Evolutionary conservation across 345 rosid species (phyloP).

Genomic region (Brassica rapa): DNA sequence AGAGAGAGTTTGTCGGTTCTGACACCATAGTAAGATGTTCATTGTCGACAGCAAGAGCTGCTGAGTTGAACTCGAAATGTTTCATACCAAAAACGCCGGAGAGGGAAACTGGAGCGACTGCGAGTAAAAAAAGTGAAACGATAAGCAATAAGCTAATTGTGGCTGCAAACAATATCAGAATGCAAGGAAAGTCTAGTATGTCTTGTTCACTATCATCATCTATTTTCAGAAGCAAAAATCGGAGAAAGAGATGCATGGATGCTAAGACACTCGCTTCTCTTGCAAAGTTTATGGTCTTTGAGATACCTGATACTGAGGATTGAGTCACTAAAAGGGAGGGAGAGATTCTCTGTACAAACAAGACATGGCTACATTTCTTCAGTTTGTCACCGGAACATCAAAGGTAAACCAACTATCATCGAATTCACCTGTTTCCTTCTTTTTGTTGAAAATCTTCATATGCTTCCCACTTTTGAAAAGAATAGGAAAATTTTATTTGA

Average conservation of each 20-base stretch:
- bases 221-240: slow-evolving; percentile 20
- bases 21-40: slow-evolving; percentile 20
- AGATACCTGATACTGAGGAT: slow-evolving; percentile 31
- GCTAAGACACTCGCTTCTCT: slow-evolving; percentile 9
- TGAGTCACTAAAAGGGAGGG: slow-evolving; percentile 3
- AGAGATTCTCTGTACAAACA: slow-evolving; percentile 47
- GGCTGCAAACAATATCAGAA: slow-evolving; percentile 41
- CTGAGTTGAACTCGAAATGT: neutral
- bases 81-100: slow-evolving; percentile 1
- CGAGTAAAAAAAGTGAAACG: neutral
- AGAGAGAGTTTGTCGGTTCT: slow-evolving; percentile 17
- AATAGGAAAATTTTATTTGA: neutral
- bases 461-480: neutral
- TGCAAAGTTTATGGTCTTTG: slow-evolving; percentile 37
- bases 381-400: slow-evolving; percentile 93
- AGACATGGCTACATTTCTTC: slow-evolving; percentile 94
- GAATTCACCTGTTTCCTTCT: neutral
- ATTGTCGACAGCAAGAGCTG: slow-evolving; percentile 13
- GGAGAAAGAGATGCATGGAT: slow-evolving; percentile 14
- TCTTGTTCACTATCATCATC: slow-evolving; percentile 25
- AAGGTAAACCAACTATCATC: slow-evolving; percentile 51
- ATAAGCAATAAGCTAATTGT: slow-evolving; percentile 27
- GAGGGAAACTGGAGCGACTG: slow-evolving; percentile 12
- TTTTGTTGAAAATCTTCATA: slow-evolving; percentile 5
- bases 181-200: slow-evolving; percentile 34